phyloP scores from a whole-genome alignment of 192 early-diverging fungal species.

The Gonapodya prolifera region DNA sequence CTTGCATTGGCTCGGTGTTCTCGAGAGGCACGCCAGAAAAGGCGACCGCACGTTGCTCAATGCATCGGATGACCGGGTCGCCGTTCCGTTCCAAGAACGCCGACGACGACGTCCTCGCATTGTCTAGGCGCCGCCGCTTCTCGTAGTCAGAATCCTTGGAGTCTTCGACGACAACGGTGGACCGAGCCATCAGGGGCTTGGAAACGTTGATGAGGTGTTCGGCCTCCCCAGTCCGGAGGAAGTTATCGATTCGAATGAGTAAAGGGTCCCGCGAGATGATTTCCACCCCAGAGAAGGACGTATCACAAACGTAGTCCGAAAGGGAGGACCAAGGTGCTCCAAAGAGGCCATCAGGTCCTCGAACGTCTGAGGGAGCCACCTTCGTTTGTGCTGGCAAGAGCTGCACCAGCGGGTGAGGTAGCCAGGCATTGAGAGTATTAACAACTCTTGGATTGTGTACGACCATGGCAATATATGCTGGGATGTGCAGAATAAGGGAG shows the following conservation, averaged over 20 bases:
- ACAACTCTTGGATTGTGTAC: not conserved
- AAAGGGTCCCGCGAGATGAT: not conserved
- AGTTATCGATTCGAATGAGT: not conserved
- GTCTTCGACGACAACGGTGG: not conserved
- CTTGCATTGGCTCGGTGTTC: not conserved
- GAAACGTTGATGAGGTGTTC: not conserved
- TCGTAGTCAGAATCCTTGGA: not conserved
- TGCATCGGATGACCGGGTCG: not conserved
- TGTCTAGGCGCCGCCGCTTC: not conserved
- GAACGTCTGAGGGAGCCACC: not conserved
- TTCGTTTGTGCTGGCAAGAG: not conserved
- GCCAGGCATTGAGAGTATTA: not conserved
- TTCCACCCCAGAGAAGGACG: not conserved
- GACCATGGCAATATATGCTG: not conserved
- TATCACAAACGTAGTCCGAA: not conserved
- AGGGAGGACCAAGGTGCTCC: not conserved
- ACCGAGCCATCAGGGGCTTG: not conserved
- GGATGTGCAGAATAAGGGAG: not conserved
- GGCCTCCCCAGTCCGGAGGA: not conserved
- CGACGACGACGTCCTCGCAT: not conserved
- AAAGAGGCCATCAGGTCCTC: not conserved
- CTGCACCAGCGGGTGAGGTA: not conserved
- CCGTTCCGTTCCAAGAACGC: not conserved
- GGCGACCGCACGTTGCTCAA: not conserved
- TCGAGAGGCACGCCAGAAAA: not conserved